Conservation (phyloP, 2,329 filamentous ascomycete genomes). For the Cryphonectria parasitica region DNA sequence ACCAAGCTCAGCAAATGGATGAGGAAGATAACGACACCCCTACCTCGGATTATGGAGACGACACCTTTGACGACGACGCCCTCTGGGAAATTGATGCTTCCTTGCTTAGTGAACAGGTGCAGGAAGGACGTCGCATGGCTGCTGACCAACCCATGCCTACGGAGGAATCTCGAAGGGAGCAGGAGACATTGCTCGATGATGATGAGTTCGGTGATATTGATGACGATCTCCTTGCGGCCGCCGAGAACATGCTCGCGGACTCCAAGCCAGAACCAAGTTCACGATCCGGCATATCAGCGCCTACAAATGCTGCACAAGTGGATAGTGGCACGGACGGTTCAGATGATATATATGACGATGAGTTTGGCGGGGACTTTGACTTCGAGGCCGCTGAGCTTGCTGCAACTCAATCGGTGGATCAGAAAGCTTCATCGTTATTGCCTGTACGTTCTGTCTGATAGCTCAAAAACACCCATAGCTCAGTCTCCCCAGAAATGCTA, state of each 20-base stretch:
- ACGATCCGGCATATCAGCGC: slow-evolving; percentile 21
- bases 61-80: slow-evolving; percentile 63
- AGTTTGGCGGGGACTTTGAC: slow-evolving; percentile 74
- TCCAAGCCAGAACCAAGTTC: slow-evolving; percentile 38
- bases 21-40: slow-evolving; percentile 7
- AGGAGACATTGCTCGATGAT: slow-evolving; percentile 41
- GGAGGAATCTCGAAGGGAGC: not conserved
- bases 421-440: slow-evolving; percentile 39
- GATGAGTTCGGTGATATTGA: slow-evolving; percentile 71
- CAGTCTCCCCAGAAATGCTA: slow-evolving; percentile 54
- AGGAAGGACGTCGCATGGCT: slow-evolving; percentile 11
- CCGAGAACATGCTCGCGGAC: slow-evolving; percentile 46
- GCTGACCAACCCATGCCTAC: slow-evolving; percentile 16
- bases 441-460: slow-evolving; percentile 57
- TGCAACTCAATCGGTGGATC: slow-evolving; percentile 67
- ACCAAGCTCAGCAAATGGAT: not conserved
- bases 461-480: slow-evolving; percentile 26
- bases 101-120: slow-evolving; percentile 38
- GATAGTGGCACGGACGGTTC: slow-evolving; percentile 39
- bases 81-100: slow-evolving; percentile 58
- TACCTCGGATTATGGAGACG: slow-evolving; percentile 57
- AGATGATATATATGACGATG: slow-evolving; percentile 65
- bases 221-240: slow-evolving; percentile 60
- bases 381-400: slow-evolving; percentile 76
- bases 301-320: slow-evolving; percentile 39